phyloP scores from a whole-genome alignment of 2,329 filamentous ascomycete genomes.

The Fusarium sp. region DNA sequence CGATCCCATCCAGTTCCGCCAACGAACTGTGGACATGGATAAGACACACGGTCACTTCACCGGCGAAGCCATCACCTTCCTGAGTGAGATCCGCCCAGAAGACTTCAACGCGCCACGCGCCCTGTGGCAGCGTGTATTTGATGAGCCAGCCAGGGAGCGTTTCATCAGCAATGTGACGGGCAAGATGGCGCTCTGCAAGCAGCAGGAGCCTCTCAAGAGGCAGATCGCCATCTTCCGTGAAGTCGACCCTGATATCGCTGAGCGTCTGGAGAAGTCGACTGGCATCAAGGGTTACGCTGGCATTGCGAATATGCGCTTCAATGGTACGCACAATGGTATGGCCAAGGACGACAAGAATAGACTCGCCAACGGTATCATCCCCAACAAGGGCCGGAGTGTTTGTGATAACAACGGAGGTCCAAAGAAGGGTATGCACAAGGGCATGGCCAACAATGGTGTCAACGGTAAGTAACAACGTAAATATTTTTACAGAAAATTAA shows the following conservation, averaged over 20 bases:
- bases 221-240: constrained; percentile 74
- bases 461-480: neutral
- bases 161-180: constrained; percentile 70
- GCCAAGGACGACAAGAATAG: constrained; percentile 2
- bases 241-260: constrained; percentile 67
- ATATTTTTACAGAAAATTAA: neutral
- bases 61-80: constrained; percentile 26
- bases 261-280: constrained; percentile 69
- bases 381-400: constrained; percentile 4
- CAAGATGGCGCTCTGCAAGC: constrained; percentile 68
- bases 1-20: constrained; percentile 25
- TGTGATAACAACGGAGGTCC: constrained; percentile 14
- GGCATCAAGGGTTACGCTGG: constrained; percentile 49
- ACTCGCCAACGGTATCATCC: constrained; percentile 12
- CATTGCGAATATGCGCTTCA: constrained; percentile 3
- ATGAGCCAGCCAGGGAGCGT: constrained; percentile 43
- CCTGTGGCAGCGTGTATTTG: constrained; percentile 14
- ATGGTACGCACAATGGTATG: constrained; percentile 19
- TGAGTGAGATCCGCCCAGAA: constrained; percentile 23
- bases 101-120: constrained; percentile 24
- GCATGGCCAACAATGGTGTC: neutral
- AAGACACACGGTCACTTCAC: constrained; percentile 29
- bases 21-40: constrained; percentile 10
- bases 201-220: constrained; percentile 70
- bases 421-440: neutral